Percentiles rank a stretch among this genome's conserved stretches.
These are phyloP conservation scores for Coemansia sp. DNA, from an alignment of 192 early-diverging fungal species.

Conservation along the genomic window DNA sequence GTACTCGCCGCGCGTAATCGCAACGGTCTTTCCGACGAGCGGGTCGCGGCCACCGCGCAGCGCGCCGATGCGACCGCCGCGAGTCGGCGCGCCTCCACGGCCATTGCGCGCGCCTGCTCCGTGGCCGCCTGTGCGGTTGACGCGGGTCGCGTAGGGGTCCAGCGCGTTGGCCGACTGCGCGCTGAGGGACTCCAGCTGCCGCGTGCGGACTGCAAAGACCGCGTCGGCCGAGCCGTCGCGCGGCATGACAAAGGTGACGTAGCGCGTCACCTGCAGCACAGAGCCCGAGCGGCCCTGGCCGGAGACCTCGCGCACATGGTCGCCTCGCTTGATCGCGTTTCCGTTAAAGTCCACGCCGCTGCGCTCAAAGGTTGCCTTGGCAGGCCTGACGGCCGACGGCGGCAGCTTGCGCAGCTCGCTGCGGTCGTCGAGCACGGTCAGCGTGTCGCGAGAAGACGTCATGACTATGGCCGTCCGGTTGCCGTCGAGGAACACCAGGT, in stretches of 20 bases:
- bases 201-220: conserved; percentile 70
- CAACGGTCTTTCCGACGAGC: conserved; percentile 73
- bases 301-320: conserved; percentile 68
- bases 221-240: conserved; percentile 70
- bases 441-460: conserved; percentile 70
- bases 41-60: conserved; percentile 51
- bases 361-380: conserved; percentile 53
- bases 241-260: conserved; percentile 75
- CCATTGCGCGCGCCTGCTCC: conserved; percentile 16
- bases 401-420: conserved; percentile 62
- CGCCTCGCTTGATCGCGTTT: conserved; percentile 58
- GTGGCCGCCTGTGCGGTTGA: not conserved
- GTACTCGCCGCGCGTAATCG: conserved; percentile 80
- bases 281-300: conserved; percentile 65
- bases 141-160: not conserved
- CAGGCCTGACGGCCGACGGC: conserved; percentile 68
- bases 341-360: conserved; percentile 60
- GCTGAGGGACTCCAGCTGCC: conserved; percentile 57
- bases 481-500: conserved; percentile 79
- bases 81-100: conserved; percentile 14
- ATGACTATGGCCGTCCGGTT: conserved; percentile 77
- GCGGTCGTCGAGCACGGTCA: conserved; percentile 77
- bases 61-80: conserved; percentile 48
- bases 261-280: conserved; percentile 79
- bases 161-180: not conserved